Percentiles rank a stretch among this genome's conserved stretches.
Conservation (phyloP, 139 green algal genomes). For the Limnomonas spitsbergensis region DNA sequence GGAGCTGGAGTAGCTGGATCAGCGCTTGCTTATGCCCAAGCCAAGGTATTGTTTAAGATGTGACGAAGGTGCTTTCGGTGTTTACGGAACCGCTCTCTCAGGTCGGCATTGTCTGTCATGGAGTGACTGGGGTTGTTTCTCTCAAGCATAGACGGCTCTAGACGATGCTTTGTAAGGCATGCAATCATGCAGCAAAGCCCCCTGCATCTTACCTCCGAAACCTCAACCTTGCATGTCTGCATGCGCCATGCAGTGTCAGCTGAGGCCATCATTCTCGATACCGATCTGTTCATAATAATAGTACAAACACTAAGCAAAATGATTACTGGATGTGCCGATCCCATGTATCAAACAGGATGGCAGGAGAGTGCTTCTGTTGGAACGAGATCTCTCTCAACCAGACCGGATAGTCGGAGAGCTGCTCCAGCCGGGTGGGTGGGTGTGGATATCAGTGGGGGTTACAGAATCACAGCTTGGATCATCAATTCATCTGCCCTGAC, state of each 20-base stretch:
- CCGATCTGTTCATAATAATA: no score
- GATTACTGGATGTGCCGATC: not conserved
- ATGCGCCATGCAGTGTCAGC: not conserved
- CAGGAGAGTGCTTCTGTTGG: constrained; percentile 83
- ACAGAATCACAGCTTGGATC: not conserved
- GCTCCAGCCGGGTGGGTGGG: constrained; percentile 73
- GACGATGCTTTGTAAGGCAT: not conserved
- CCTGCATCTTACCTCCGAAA: not conserved
- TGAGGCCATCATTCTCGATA: no score
- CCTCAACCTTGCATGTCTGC: not conserved
- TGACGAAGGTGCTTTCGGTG: no score
- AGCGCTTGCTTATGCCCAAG: constrained; percentile 84
- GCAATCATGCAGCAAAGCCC: not conserved
- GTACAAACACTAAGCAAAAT: not conserved
- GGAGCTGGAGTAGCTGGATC: constrained; percentile 88
- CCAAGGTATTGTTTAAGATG: constrained; percentile 53
- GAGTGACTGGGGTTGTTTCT: no score
- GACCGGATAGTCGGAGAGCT: constrained; percentile 99
- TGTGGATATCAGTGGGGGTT: no score
- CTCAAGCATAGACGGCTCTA: no score
- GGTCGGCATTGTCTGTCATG: no score
- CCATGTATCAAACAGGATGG: constrained; percentile 47
- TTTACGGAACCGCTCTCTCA: no score
- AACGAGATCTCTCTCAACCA: constrained; percentile 87
- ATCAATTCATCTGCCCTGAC: not conserved